Base-by-base conservation (phyloP, 108 stramenopile genomes). In the Cyclotella kingstonii region DNA sequence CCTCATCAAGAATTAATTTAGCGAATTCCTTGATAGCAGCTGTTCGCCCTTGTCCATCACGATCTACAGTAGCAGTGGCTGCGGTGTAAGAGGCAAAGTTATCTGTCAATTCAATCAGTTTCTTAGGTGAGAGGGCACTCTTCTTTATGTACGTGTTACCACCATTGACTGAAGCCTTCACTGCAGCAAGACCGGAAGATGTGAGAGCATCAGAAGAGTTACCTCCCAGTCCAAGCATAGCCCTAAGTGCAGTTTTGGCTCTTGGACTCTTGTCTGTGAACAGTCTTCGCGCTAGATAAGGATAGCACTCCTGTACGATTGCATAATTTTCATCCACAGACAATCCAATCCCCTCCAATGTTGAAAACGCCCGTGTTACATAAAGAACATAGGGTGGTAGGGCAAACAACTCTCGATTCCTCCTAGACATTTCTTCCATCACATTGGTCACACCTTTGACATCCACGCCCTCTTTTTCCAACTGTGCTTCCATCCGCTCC, bases 241-340 rank as follows among this genome's bases (percentile, higher is more conserved):
- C 82, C 46, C 80, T 70, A 17, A 95, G 76, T 18, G 91, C 91
- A 18, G 66, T 66, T 28, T 88, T 86, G 28, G 91, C 86, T 39
- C 91, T 67, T 15, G 91, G 94, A 31, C 80, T 84, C 55, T 84
- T 89, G 56, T 95, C 91, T 5, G 87, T 92, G 43, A 95, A 90
- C 12, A 95, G 47, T 28, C 94, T 74, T 26, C 89, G 70, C 10
- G 89, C 82, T 6, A 95, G 76, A 55, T 92, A 95, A 6, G 73
- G 73, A 67, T 92, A 95, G 66, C 94, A 95, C 64, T 92, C 90
- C 48, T 90, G 79, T 10, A 95, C 79, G 56, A 95, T 95, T 36
- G 87, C 82, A 54, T 95, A 95, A 60, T 86, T 79, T 44, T 88
- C 88, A 64, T 92, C 87, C 25, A 95, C 67, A 11, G 68, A 77